Conservation (phyloP, 1,284 basidiomycete genomes). For the Rugosomyces carneus region DNA sequence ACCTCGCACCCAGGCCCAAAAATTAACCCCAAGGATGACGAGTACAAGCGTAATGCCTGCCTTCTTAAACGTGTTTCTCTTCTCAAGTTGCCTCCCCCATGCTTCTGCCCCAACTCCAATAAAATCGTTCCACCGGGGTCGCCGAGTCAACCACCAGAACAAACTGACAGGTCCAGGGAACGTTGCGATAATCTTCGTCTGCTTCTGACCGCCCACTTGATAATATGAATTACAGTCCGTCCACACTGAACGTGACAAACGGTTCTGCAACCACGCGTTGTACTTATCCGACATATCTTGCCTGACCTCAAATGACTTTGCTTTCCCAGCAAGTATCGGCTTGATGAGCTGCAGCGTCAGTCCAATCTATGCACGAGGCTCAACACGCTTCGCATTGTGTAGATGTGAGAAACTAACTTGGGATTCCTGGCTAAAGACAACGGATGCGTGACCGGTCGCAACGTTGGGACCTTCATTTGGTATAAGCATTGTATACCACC, state of each 20-base stretch:
- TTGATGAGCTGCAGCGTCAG: constrained; percentile 40
- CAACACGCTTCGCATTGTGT: constrained; percentile 11
- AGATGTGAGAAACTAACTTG: constrained; percentile 29
- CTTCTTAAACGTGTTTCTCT: constrained; percentile 16
- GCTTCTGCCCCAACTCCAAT: constrained; percentile 28
- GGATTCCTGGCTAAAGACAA: constrained; percentile 45
- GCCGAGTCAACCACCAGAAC: constrained; percentile 44
- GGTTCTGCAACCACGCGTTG: constrained; percentile 41
- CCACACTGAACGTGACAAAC: constrained; percentile 40
- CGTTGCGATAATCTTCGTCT: constrained; percentile 35
- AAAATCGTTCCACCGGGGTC: constrained; percentile 35
- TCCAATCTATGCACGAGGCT: constrained; percentile 31
- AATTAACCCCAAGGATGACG: constrained; percentile 6
- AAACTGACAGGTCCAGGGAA: constrained; percentile 43
- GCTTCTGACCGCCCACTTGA: constrained; percentile 28
- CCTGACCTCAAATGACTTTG: constrained; percentile 40
- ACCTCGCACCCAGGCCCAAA: constrained; percentile 7
- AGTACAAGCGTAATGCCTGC: constrained; percentile 13
- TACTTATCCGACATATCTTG: constrained; percentile 37
- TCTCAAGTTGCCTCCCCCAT: constrained; percentile 22
- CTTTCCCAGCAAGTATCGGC: constrained; percentile 39
- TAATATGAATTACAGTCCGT: constrained; percentile 46
- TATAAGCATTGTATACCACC: constrained; percentile 4
- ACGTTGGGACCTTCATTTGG: constrained; percentile 39
- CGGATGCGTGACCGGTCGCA: constrained; percentile 46